Evolutionary conservation across 2,329 filamentous ascomycete species (phyloP).

Genomic region (Plenodomus biglobosus): DNA sequence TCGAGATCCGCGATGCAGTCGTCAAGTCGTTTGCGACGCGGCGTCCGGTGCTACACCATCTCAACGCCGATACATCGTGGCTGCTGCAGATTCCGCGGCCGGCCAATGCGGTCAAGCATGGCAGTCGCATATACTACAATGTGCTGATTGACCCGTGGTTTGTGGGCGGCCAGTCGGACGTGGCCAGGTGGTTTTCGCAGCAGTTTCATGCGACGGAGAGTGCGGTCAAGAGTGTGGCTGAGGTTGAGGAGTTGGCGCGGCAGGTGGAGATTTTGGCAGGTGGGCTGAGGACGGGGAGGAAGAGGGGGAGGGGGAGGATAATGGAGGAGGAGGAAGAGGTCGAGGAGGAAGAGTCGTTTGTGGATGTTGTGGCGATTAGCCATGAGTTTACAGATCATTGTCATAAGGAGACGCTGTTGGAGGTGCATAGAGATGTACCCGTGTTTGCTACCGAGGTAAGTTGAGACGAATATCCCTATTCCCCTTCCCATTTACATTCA

Average conservation of each 20-base stretch:
- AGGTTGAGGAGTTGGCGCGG: constrained; percentile 56
- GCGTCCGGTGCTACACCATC: constrained; percentile 61
- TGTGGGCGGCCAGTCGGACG: constrained; percentile 62
- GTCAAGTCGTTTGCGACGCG: constrained; percentile 46
- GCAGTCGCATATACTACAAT: constrained; percentile 60
- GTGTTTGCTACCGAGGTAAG: constrained; percentile 57
- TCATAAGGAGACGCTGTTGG: constrained; percentile 61
- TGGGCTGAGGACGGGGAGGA: constrained; percentile 24
- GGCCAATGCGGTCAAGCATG: constrained; percentile 44
- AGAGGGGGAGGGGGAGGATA: constrained; percentile 11
- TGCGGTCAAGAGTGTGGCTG: constrained; percentile 56
- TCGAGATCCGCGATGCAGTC: constrained; percentile 47
- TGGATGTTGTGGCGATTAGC: constrained; percentile 62
- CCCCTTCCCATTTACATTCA: no score
- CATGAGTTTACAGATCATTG: constrained; percentile 72
- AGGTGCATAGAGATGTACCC: constrained; percentile 57
- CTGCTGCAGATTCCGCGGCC: constrained; percentile 65
- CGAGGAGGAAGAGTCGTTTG: constrained; percentile 39
- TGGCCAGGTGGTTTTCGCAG: constrained; percentile 65
- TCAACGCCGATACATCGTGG: constrained; percentile 70
- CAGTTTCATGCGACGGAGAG: constrained; percentile 63
- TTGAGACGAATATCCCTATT: neutral
- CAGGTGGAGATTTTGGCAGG: constrained; percentile 52
- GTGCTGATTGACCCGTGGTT: constrained; percentile 69
- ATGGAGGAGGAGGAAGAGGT: constrained; percentile 15